Conservation (phyloP, 306 rosid genomes). For the Corylus avellana region DNA sequence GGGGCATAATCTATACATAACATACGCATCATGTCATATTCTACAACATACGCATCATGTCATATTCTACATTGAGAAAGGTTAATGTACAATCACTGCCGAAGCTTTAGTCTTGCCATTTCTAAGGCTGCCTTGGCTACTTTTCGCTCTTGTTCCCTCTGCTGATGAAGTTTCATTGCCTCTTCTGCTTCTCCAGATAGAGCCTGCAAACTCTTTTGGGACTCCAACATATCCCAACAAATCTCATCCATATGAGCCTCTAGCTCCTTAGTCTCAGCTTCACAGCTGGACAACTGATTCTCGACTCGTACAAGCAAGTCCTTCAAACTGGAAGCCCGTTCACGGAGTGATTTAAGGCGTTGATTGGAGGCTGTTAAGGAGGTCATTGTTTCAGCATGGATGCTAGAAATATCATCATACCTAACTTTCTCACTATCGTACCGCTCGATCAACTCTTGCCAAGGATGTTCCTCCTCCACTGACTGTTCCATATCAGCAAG, state of each 20-base stretch:
- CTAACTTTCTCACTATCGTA: slow-evolving; percentile 5
- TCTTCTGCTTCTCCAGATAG: slow-evolving; percentile 11
- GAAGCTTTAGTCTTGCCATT: slow-evolving; percentile 19
- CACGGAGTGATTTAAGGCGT: slow-evolving; percentile 9
- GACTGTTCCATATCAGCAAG: slow-evolving; percentile 22
- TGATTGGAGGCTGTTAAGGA: slow-evolving; percentile 8
- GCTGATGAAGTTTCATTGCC: background rate
- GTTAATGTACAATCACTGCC: background rate
- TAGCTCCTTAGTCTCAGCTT: slow-evolving; percentile 25
- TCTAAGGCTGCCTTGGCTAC: slow-evolving; percentile 28
- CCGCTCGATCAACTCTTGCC: slow-evolving; percentile 18
- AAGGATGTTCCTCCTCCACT: background rate
- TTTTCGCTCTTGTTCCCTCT: slow-evolving; percentile 10
- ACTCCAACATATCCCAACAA: slow-evolving; percentile 4
- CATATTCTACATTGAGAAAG: background rate
- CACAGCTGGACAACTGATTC: slow-evolving; percentile 17
- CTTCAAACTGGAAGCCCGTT: slow-evolving; percentile 8
- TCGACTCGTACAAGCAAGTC: slow-evolving; percentile 10
- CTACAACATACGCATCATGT: background rate
- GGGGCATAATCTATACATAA: background rate
- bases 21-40: background rate
- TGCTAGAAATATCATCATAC: background rate
- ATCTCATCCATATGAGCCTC: slow-evolving; percentile 6
- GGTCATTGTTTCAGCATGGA: background rate
- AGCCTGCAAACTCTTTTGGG: slow-evolving; percentile 7